These are phyloP conservation scores for Russula foetens DNA, from an alignment of 768 basidiomycete species.

Conservation along the genomic window DNA sequence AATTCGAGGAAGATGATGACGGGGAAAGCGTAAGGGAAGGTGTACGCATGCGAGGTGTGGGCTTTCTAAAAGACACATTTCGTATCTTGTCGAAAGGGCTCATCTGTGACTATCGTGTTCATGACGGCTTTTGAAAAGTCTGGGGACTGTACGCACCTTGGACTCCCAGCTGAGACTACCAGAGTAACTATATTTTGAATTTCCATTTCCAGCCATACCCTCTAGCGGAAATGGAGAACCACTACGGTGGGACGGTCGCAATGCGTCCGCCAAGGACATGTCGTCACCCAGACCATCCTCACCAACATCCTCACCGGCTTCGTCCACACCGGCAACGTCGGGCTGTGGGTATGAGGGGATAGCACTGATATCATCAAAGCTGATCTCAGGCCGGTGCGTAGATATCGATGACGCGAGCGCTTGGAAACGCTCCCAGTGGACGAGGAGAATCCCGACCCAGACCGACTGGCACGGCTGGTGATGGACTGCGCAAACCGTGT, in stretches of 20 bases:
- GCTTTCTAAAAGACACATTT: slow-evolving; percentile 51
- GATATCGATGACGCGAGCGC: neutral
- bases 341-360: slow-evolving; percentile 47
- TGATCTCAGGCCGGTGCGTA: slow-evolving; percentile 21
- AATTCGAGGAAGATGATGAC: slow-evolving; percentile 51
- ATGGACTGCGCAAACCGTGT: slow-evolving; percentile 47
- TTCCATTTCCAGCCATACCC: slow-evolving; percentile 27
- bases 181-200: slow-evolving; percentile 48
- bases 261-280: slow-evolving; percentile 47
- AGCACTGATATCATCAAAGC: slow-evolving; percentile 48
- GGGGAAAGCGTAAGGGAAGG: slow-evolving; percentile 57
- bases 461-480: slow-evolving; percentile 35
- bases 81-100: slow-evolving; percentile 58
- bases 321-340: slow-evolving; percentile 17
- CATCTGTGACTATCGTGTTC: slow-evolving; percentile 31
- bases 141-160: slow-evolving; percentile 32
- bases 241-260: slow-evolving; percentile 47
- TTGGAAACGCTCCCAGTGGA: slow-evolving; percentile 10
- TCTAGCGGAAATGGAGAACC: slow-evolving; percentile 38
- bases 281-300: slow-evolving; percentile 33
- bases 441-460: slow-evolving; percentile 27
- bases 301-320: neutral
- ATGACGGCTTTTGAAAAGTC: neutral
- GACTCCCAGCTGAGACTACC: slow-evolving; percentile 52
- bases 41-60: slow-evolving; percentile 45